Evolutionary conservation across 2,329 filamentous ascomycete species (phyloP).

Genomic region (Cordyceps pruinosa): DNA sequence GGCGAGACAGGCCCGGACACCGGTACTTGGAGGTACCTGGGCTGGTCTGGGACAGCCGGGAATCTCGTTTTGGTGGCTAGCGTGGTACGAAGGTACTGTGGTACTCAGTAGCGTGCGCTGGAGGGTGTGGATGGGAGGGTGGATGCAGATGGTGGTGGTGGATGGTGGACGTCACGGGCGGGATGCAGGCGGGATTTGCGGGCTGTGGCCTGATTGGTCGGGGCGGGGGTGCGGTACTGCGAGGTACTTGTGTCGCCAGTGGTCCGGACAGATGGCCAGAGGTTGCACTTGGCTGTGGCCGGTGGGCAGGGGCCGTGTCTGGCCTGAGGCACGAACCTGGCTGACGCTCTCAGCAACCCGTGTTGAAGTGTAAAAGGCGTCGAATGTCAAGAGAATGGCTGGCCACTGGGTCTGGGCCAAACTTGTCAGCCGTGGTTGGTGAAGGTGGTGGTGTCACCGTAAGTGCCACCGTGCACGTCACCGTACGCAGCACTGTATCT

Average conservation of each 20-base stretch:
- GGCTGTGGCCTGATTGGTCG: not conserved
- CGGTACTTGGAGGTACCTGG: not conserved
- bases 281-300: not conserved
- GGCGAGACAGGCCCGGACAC: not conserved
- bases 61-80: not conserved
- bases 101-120: too few relatives aligned
- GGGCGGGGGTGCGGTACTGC: not conserved
- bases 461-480: not conserved
- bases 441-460: not conserved
- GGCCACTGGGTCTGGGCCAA: too few relatives aligned
- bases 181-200: not conserved
- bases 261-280: not conserved
- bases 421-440: too few relatives aligned
- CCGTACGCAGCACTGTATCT: not conserved
- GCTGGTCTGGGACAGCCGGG: not conserved
- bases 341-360: not conserved
- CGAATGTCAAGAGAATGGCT: too few relatives aligned
- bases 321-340: not conserved
- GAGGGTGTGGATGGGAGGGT: not conserved
- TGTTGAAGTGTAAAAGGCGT: too few relatives aligned
- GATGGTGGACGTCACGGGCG: conserved; percentile 8
- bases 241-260: not conserved
- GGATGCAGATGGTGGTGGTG: not conserved
- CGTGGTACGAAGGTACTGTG: not conserved
- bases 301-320: not conserved